Conservation (phyloP, 768 basidiomycete species). For the Leucocoprinus birnbaumii region DNA sequence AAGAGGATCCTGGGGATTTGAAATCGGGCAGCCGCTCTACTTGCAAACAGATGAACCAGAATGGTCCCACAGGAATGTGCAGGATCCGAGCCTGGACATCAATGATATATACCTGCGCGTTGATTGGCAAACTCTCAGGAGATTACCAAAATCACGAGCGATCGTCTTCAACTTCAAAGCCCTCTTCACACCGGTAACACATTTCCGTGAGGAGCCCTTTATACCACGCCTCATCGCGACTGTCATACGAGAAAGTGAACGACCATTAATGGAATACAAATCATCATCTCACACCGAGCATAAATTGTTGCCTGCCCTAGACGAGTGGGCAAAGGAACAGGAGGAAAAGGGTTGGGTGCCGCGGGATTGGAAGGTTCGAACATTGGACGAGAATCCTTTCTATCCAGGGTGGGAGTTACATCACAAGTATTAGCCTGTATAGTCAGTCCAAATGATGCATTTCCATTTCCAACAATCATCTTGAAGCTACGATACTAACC, state of each 20-base stretch:
- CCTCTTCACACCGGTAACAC: slow-evolving; percentile 45
- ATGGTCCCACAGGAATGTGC: slow-evolving; percentile 29
- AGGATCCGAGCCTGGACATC: slow-evolving; percentile 31
- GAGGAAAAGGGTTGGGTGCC: slow-evolving; percentile 44
- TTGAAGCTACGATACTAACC: background rate
- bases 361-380: slow-evolving; percentile 44
- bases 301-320: slow-evolving; percentile 41
- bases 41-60: slow-evolving; percentile 36
- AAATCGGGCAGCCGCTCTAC: slow-evolving; percentile 47
- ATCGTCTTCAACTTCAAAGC: slow-evolving; percentile 55
- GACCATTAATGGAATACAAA: slow-evolving; percentile 41
- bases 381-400: slow-evolving; percentile 48
- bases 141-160: slow-evolving; percentile 42
- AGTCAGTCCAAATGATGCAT: background rate
- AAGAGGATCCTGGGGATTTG: slow-evolving; percentile 48
- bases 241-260: slow-evolving; percentile 37
- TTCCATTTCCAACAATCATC: background rate
- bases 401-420: slow-evolving; percentile 41
- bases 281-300: slow-evolving; percentile 38
- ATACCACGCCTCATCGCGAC: slow-evolving; percentile 45
- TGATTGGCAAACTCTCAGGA: slow-evolving; percentile 54
- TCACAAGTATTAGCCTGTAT: background rate
- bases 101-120: slow-evolving; percentile 45
- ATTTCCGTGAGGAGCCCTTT: slow-evolving; percentile 42
- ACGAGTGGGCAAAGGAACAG: slow-evolving; percentile 45